These are phyloP conservation scores for Aspergillus caelatus DNA, from an alignment of 2,329 filamentous ascomycete species.

Conservation along the genomic window DNA sequence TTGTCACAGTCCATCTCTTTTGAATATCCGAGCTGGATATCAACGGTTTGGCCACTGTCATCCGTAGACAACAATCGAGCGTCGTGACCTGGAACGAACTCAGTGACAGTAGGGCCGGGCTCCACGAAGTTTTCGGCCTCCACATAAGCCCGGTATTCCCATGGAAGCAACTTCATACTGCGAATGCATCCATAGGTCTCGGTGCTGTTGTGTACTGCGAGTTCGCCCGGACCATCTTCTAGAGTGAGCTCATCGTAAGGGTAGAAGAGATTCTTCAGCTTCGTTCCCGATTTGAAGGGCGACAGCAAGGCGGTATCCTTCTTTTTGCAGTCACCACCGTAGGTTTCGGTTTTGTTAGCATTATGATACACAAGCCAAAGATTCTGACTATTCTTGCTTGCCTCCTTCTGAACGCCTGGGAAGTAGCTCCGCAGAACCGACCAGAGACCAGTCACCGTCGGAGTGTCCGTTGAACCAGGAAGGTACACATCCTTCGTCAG, in stretches of 20 bases:
- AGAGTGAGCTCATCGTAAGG: conserved; percentile 61
- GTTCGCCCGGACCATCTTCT: conserved; percentile 46
- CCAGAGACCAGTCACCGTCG: conserved; percentile 64
- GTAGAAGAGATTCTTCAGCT: conserved; percentile 65
- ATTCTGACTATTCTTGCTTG: conserved; percentile 46
- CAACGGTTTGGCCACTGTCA: conserved; percentile 55
- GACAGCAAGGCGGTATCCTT: conserved; percentile 55
- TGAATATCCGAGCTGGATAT: conserved; percentile 51
- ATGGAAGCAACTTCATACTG: conserved; percentile 56
- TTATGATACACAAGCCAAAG: conserved; percentile 52
- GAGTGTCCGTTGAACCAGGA: conserved; percentile 55
- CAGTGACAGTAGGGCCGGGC: conserved; percentile 62
- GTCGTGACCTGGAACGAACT: conserved; percentile 65
- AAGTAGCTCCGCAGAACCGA: conserved; percentile 58
- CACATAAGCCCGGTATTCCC: conserved; percentile 64
- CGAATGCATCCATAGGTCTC: conserved; percentile 59
- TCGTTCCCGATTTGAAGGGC: conserved; percentile 57
- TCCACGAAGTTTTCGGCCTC: conserved; percentile 53
- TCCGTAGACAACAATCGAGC: conserved; percentile 57
- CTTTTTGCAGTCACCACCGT: conserved; percentile 59
- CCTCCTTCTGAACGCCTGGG: conserved; percentile 51
- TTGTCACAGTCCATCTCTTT: conserved; percentile 63
- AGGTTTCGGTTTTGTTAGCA: conserved; percentile 53
- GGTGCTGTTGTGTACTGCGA: conserved; percentile 52
- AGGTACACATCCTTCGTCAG: conserved; percentile 55